Evolutionary conservation across 2,329 filamentous ascomycete genomes (phyloP), one percentile per base, ranked within the genome.

Genomic region (Escovopsis sp.): DNA sequence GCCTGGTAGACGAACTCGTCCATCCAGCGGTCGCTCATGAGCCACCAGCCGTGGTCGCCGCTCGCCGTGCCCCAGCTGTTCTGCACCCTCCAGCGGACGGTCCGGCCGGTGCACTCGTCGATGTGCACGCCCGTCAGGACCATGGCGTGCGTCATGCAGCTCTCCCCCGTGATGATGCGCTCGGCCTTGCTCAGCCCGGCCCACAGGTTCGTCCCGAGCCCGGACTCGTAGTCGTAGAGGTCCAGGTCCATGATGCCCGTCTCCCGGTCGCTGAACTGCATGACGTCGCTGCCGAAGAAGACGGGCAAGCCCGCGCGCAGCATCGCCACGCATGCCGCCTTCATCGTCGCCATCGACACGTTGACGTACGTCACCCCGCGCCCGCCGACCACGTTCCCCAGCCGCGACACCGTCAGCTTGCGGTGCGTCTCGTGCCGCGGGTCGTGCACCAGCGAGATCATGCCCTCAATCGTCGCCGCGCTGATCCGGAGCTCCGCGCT

Each of bases 141-240:
- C 86, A 93, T 93, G 4, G 86, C 86, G 49, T 93, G 86, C 1
- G 85, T 93, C 85, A 94, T 92, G 34, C 72, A 68, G 36, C 72
- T 79, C 58, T 92, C 85, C 10, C 81, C 76, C 0, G 77, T 78
- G 47, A 70, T 63, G 31, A 94, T 61, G 4, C 85, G 64, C 47
- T 84, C 70, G 1, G 79, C 79, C 58, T 93, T 93, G 48, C 63
- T 72, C 70, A 92, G 68, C 14, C 72, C 74, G 8, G 88, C 66
- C 21, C 21, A 25, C 17, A 92, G 63, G 37, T 65, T 67, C 41
- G 85, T 68, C 47, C 86, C 83, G 57, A 93, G 85, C n/a, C 82
- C 85, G 1, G 92, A 70, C 46, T 80, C 71, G 55, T 88, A 90
- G 55, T 90, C 78, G 48, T 79, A 73, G 4, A 93, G 62, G 2